phyloP scores from a whole-genome alignment of 257 asterid species.

The Parsonsia alboflavescens region DNA sequence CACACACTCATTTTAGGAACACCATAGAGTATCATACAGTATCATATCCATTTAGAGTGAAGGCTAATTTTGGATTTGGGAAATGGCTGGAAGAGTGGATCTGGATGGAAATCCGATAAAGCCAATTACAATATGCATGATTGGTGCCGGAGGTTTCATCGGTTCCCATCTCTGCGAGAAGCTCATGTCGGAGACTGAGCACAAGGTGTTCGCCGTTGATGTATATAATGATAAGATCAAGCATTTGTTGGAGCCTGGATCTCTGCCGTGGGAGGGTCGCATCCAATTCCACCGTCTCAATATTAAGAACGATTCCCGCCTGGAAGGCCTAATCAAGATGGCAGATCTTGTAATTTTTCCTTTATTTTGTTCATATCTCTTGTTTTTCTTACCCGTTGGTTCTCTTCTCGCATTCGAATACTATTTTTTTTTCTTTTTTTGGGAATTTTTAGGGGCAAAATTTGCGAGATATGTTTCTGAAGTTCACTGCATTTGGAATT shows the following conservation, averaged over 20 bases:
- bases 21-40: background rate
- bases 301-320: slow-evolving; percentile 91
- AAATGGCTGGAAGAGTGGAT: slow-evolving; percentile 82
- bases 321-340: slow-evolving; percentile 92
- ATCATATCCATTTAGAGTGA: background rate
- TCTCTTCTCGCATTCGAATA: background rate
- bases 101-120: slow-evolving; percentile 79
- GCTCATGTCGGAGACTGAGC: slow-evolving; percentile 70
- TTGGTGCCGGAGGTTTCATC: slow-evolving; percentile 96
- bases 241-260: slow-evolving; percentile 70
- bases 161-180: slow-evolving; percentile 97
- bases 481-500: background rate
- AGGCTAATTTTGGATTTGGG: background rate
- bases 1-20: slow-evolving; percentile 14
- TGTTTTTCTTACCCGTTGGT: background rate
- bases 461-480: background rate
- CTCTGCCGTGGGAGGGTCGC: slow-evolving; percentile 54
- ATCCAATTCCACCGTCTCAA: slow-evolving; percentile 90
- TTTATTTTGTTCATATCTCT: slow-evolving; percentile 16
- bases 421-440: slow-evolving; percentile 3
- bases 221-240: slow-evolving; percentile 84
- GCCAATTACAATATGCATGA: slow-evolving; percentile 84
- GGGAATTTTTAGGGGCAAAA: background rate
- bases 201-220: slow-evolving; percentile 79
- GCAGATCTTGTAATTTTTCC: slow-evolving; percentile 75